Base-by-base conservation (phyloP, 2,329 filamentous ascomycete genomes). In the Penicillium nordicum region DNA sequence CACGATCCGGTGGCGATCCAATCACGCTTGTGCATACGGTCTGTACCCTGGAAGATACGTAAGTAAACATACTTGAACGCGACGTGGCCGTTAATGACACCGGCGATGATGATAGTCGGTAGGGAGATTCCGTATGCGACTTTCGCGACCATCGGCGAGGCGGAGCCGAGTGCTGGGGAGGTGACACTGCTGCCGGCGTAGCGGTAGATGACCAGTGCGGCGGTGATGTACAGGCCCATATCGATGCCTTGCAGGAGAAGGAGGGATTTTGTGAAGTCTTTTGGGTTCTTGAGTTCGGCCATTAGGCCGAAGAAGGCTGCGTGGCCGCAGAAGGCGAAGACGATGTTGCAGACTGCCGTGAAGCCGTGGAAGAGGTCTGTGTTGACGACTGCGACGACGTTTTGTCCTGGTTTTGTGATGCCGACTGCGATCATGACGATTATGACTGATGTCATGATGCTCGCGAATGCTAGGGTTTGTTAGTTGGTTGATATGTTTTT, bases 101-200 rank as follows among this genome's bases (percentile, higher is more conserved):
- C 88, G 0, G 87, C 85, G 48, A 90, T 83, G 46, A 90, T 76
- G 56, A 90, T 89, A 2, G 88, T 89, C 14, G 87, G 87, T 2
- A 87, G 78, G 0, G 87, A 87, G 57, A 90, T 77, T 25, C 85
- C 86, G 73, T 85, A 90, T 12, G 87, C 86, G 11, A 87, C 74
- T 67, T 88, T 88, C 23, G 82, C 78, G 45, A 89, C 73, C 0
- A 80, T 66, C 1, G 69, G 69, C 4, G 80, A 78, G 8, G 86
- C 82, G 0, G 86, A 88, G 8, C 85, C 83, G 1, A 91, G 79
- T 0, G 88, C 88, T 0, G 88, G 88, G 1, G 84, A 86, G 1
- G 80, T 77, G 2, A 90, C 86, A 10, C 78, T 71, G 0, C 77
- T 74, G 0, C 88, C 88, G 5, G 82, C 84, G 64, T 82, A 90